These are phyloP conservation scores for Pythium diclinum DNA, from an alignment of 352 stramenopile genomes.

Conservation along the genomic window DNA sequence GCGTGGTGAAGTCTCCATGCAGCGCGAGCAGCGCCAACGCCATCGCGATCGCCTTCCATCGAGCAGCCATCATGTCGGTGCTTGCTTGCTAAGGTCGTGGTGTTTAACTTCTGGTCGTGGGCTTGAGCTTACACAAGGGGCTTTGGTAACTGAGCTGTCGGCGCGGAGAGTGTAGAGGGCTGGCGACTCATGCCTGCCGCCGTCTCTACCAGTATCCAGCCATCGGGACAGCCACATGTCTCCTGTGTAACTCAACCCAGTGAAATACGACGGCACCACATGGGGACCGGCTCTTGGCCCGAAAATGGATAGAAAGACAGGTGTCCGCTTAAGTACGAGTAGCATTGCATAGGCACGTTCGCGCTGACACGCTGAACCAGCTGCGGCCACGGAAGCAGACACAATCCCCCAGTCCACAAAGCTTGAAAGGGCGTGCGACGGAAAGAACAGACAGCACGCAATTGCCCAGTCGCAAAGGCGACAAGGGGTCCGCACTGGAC, in stretches of 20 bases:
- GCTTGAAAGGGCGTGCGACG: constrained; percentile 4
- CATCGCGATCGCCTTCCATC: constrained; percentile 6
- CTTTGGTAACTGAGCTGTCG: neutral
- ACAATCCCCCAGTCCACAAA: neutral
- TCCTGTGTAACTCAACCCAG: neutral
- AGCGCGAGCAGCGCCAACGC: constrained; percentile 6
- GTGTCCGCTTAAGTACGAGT: constrained; percentile 15
- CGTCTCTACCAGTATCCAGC: constrained; percentile 6
- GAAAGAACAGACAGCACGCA: constrained; percentile 1
- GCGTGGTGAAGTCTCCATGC: neutral
- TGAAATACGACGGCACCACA: constrained; percentile 6
- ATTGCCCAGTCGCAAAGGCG: constrained; percentile 3
- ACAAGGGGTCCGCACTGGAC: neutral
- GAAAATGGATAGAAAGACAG: neutral
- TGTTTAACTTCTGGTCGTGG: neutral
- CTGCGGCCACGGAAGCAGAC: constrained; percentile 7
- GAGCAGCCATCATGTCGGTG: constrained; percentile 3
- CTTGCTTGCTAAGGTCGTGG: neutral
- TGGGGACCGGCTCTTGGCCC: constrained; percentile 11
- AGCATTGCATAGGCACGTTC: neutral
- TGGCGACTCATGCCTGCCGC: neutral
- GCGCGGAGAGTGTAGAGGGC: neutral
- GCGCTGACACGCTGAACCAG: constrained; percentile 1
- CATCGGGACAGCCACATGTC: neutral
- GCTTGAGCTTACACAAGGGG: neutral